Evolutionary conservation across 257 asterid genomes (phyloP).

Genomic region (Coffea canephora): DNA sequence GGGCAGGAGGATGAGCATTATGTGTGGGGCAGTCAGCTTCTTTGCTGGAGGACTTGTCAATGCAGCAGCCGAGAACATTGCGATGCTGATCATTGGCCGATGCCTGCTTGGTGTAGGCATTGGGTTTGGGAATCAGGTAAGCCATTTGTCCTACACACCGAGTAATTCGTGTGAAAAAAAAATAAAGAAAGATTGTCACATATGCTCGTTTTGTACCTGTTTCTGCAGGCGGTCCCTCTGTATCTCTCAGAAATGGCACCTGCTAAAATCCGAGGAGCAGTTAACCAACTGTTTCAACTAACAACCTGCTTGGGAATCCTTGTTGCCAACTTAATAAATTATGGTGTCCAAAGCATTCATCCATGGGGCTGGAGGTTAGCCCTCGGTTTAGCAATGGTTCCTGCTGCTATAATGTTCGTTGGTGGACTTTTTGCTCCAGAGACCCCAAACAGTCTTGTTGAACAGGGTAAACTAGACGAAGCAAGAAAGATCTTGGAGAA

Average conservation of each 20-base stretch:
- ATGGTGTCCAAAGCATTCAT: conserved; percentile 45
- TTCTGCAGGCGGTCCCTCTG: conserved; percentile 67
- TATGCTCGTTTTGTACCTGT: neutral
- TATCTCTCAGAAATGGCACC: conserved; percentile 92
- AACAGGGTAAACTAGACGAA: conserved; percentile 59
- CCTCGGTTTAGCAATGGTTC: conserved; percentile 68
- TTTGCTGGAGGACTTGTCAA: conserved; percentile 60
- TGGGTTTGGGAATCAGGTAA: conserved; percentile 87
- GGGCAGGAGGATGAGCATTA: conserved; percentile 63
- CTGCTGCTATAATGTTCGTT: conserved; percentile 54
- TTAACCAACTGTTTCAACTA: conserved; percentile 68
- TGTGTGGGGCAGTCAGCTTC: conserved; percentile 67
- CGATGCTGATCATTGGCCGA: conserved; percentile 72
- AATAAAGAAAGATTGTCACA: neutral
- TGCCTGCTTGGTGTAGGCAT: conserved; percentile 76
- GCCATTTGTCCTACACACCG: neutral
- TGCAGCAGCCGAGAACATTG: conserved; percentile 51
- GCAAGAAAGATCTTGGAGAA: conserved; percentile 46
- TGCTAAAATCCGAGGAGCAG: conserved; percentile 61
- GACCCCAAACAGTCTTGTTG: conserved; percentile 78
- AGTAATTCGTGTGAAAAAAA: neutral
- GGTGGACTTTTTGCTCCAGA: conserved; percentile 76
- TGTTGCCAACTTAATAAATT: conserved; percentile 60
- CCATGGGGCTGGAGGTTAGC: conserved; percentile 86
- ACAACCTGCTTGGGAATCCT: conserved; percentile 65